These are phyloP conservation scores for Termitomyces sp. DNA, from an alignment of 768 basidiomycete species.

Conservation along the genomic window DNA sequence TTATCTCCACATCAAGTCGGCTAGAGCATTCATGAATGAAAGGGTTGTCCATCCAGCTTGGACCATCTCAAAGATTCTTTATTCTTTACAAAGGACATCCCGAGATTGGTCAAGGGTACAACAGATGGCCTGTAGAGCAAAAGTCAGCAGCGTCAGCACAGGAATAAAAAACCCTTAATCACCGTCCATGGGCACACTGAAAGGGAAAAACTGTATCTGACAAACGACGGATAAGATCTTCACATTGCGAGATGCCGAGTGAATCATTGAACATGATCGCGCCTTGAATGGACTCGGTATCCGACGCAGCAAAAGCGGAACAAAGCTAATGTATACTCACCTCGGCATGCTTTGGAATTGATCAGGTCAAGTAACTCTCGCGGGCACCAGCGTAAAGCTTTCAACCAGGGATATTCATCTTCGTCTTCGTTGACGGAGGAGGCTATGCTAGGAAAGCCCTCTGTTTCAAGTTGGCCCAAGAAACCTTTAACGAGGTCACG, in stretches of 20 bases:
- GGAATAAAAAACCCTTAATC: conserved; percentile 9
- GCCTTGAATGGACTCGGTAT: conserved; percentile 39
- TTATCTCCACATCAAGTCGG: not conserved
- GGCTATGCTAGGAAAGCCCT: conserved; percentile 21
- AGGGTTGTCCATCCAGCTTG: conserved; percentile 3
- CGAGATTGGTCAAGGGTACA: conserved; percentile 29
- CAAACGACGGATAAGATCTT: conserved; percentile 60
- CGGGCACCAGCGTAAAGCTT: conserved; percentile 79
- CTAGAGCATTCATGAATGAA: not conserved
- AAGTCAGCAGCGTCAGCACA: not conserved
- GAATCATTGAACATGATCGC: conserved; percentile 97
- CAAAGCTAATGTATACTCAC: conserved; percentile 32
- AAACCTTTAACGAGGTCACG: conserved; percentile 71
- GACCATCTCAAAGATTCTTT: conserved; percentile 9
- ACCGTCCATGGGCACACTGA: conserved; percentile 96
- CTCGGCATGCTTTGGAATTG: conserved; percentile 95
- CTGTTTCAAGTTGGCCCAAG: conserved; percentile 53
- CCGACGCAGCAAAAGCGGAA: not conserved
- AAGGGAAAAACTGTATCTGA: conserved; percentile 79
- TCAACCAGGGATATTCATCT: conserved; percentile 50
- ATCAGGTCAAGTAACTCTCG: conserved; percentile 72
- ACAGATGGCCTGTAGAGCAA: conserved; percentile 29
- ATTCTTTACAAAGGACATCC: not conserved
- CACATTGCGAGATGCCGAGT: conserved; percentile 62
- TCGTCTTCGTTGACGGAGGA: conserved; percentile 6